A percentile compares a stretch with the other conserved stretches of the same genome.
These are phyloP conservation scores for Brassica rapa DNA, from an alignment of 345 rosid species.

Conservation along the genomic window DNA sequence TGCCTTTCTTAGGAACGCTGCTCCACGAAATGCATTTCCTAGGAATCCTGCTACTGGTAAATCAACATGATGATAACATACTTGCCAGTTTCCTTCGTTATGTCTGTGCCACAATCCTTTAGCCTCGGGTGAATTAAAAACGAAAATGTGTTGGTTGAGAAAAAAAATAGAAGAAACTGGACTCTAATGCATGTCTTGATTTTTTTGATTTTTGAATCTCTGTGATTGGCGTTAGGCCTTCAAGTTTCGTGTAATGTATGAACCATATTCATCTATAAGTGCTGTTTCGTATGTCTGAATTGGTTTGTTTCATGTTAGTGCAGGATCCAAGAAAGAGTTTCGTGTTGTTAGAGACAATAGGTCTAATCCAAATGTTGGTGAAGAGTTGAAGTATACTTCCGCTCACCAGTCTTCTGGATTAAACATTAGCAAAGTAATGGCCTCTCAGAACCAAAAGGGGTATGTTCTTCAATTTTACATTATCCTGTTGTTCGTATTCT, in stretches of 20 bases:
- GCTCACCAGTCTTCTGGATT: background rate
- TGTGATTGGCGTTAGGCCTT: background rate
- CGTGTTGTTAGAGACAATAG: constrained; percentile 13
- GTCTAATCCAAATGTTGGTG: constrained; percentile 10
- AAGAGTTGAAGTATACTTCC: constrained; percentile 7
- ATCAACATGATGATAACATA: constrained; percentile 5
- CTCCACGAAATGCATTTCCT: background rate
- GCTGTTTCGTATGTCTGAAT: background rate
- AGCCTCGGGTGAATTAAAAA: background rate
- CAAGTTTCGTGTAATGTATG: background rate
- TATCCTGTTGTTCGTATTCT: background rate
- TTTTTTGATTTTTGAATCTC: background rate
- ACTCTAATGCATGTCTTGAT: background rate
- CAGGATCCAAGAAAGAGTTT: constrained; percentile 10
- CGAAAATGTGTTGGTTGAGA: too few species aligned
- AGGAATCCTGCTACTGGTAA: constrained; percentile 8
- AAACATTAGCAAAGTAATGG: background rate
- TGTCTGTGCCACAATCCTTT: background rate
- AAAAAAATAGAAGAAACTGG: background rate
- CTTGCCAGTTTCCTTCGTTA: constrained; percentile 6
- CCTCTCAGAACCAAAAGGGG: background rate
- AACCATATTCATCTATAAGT: background rate
- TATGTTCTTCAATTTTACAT: background rate
- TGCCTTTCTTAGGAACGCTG: background rate
- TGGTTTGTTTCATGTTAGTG: constrained; percentile 1